These are phyloP conservation scores for Naganishia cerealis DNA, from an alignment of 1,284 basidiomycete genomes.

Conservation along the genomic window DNA sequence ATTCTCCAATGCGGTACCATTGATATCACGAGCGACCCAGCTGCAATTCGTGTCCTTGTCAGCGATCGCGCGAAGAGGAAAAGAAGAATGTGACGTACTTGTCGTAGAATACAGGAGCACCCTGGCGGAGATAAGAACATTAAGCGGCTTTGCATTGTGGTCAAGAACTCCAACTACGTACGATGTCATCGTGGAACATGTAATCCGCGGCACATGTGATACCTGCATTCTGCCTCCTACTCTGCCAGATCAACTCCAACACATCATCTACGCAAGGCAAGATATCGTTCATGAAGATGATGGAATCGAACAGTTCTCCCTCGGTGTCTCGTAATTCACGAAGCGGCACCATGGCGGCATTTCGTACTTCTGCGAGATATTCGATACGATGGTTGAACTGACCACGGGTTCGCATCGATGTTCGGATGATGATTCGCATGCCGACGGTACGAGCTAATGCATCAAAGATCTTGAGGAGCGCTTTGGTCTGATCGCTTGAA, in stretches of 20 bases:
- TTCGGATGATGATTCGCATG: slow-evolving; percentile 83
- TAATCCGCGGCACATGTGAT: slow-evolving; percentile 96
- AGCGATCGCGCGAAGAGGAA: neutral
- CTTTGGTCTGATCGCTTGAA: slow-evolving; percentile 92
- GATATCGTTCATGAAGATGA: slow-evolving; percentile 98
- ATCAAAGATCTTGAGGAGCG: slow-evolving; percentile 86
- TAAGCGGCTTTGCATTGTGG: neutral
- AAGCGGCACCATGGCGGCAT: slow-evolving; percentile 86
- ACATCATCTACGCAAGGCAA: slow-evolving; percentile 92
- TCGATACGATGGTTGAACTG: slow-evolving; percentile 98
- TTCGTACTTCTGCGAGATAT: slow-evolving; percentile 93
- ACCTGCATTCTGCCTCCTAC: slow-evolving; percentile 83
- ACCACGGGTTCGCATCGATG: slow-evolving; percentile 82
- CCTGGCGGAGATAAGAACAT: slow-evolving; percentile 48
- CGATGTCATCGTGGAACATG: slow-evolving; percentile 94
- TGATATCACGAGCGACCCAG: slow-evolving; percentile 95
- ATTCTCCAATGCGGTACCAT: slow-evolving; percentile 93
- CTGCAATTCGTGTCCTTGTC: slow-evolving; percentile 26
- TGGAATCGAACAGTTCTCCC: slow-evolving; percentile 86
- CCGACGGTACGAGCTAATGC: slow-evolving; percentile 83
- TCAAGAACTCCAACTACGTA: slow-evolving; percentile 48
- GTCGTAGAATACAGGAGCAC: slow-evolving; percentile 89
- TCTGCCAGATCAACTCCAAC: slow-evolving; percentile 93
- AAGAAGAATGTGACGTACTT: slow-evolving; percentile 56
- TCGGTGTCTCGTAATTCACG: slow-evolving; percentile 85